These are phyloP conservation scores for Datura wrightii DNA, from an alignment of 257 asterid species.

Conservation along the genomic window DNA sequence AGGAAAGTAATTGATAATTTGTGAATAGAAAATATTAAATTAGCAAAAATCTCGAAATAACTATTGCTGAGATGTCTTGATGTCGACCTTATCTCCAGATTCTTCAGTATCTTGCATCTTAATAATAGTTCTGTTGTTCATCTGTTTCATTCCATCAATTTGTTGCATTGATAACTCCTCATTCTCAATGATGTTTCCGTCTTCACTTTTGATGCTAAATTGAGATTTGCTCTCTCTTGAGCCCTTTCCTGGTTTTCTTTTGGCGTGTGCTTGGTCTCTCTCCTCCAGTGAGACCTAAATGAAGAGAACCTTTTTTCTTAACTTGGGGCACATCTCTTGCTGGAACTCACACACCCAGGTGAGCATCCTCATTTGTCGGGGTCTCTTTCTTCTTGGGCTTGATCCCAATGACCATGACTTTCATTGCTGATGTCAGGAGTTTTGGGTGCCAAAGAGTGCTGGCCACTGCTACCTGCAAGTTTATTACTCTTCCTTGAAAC, in stretches of 20 bases:
- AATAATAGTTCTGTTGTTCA: neutral
- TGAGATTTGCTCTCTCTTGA: slow-evolving; percentile 22
- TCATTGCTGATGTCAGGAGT: slow-evolving; percentile 25
- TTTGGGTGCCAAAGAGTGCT: neutral
- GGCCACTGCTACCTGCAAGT: neutral
- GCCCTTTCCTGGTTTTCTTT: neutral
- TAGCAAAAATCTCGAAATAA: neutral
- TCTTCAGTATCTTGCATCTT: slow-evolving; percentile 17
- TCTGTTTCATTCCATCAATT: slow-evolving; percentile 22
- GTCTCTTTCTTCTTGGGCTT: slow-evolving; percentile 36
- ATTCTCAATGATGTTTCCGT: slow-evolving; percentile 32
- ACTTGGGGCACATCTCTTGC: slow-evolving; percentile 14
- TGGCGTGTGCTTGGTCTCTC: slow-evolving; percentile 1
- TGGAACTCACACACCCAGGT: slow-evolving; percentile 7
- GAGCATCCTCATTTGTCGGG: neutral
- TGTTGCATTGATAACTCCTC: slow-evolving; percentile 31
- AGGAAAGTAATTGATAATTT: neutral
- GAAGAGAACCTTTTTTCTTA: slow-evolving; percentile 28
- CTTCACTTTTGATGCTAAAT: slow-evolving; percentile 33
- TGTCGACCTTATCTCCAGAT: slow-evolving; percentile 20
- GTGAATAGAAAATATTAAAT: neutral
- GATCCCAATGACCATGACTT: slow-evolving; percentile 41
- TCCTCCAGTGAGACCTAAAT: neutral
- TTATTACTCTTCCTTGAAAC: neutral
- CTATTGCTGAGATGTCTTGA: neutral